Percentiles rank a stretch among this genome's conserved stretches.
These are phyloP conservation scores for Cinnamomum micranthum DNA, from an alignment of 164 flowering plant species.

Conservation along the genomic window DNA sequence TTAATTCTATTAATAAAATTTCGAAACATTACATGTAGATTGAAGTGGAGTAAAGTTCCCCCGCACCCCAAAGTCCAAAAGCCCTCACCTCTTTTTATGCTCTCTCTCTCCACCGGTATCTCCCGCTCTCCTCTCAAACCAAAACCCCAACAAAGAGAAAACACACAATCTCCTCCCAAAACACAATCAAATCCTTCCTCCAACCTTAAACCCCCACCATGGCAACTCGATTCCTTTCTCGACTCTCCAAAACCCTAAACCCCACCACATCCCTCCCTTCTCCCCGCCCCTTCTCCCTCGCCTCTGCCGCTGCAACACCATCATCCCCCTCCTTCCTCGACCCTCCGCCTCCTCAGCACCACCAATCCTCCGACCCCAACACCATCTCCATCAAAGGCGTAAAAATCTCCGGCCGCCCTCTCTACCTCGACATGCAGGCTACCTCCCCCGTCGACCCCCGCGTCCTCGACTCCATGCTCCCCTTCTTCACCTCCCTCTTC, in stretches of 20 bases:
- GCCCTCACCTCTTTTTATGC: no score
- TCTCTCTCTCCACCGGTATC: no score
- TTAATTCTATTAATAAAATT: no score
- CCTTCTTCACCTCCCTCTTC: conserved; percentile 58
- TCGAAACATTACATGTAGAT: no score
- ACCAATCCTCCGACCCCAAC: conserved; percentile 5
- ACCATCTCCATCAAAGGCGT: conserved; percentile 75
- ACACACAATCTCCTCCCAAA: no score
- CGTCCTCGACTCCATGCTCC: conserved; percentile 87
- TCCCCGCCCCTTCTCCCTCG: conserved; percentile 45
- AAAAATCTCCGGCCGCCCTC: conserved; percentile 71
- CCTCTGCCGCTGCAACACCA: conserved; percentile 25
- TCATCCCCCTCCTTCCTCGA: not conserved
- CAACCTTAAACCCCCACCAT: not conserved
- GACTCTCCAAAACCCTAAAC: not conserved
- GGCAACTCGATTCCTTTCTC: conserved; percentile 28
- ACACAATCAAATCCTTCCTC: no score
- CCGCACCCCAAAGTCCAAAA: no score
- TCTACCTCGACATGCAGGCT: conserved; percentile 93
- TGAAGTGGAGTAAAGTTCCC: no score
- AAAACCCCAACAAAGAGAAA: no score
- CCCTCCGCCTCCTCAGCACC: not conserved
- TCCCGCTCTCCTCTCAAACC: no score
- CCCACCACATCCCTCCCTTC: conserved; percentile 6
- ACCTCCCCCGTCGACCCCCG: conserved; percentile 94